Percentiles rank a stretch among this genome's conserved stretches.
phyloP scores from a whole-genome alignment of 371 early-diverging fungal species.

The Blakeslea trispora region DNA sequence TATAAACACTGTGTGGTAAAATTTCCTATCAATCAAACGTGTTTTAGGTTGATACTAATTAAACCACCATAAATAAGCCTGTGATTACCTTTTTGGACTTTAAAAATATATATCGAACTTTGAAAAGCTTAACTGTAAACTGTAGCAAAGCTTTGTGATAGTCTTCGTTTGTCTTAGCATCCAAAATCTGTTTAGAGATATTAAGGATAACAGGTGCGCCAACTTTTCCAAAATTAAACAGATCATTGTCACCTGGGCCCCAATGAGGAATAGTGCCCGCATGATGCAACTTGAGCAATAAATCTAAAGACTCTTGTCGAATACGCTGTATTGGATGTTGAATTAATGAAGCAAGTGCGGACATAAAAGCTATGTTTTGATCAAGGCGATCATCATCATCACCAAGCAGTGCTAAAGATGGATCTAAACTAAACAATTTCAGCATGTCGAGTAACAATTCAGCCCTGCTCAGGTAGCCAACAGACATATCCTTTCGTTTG shows the following conservation, averaged over 20 bases:
- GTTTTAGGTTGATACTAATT: not conserved
- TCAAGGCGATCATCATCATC: constrained; percentile 43
- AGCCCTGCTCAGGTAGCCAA: constrained; percentile 37
- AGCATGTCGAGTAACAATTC: constrained; percentile 72
- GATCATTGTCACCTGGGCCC: constrained; percentile 45
- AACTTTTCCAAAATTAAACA: constrained; percentile 67
- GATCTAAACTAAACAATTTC: constrained; percentile 68
- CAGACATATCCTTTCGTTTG: constrained; percentile 17
- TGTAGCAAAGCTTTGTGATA: constrained; percentile 55
- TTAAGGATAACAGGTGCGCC: constrained; percentile 52
- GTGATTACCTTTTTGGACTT: constrained; percentile 44
- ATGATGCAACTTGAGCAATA: constrained; percentile 63
- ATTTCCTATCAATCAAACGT: constrained; percentile 10
- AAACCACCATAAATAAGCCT: not conserved
- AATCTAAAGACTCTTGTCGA: constrained; percentile 66
- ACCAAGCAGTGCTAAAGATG: constrained; percentile 65
- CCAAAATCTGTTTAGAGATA: constrained; percentile 52
- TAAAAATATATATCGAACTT: constrained; percentile 66
- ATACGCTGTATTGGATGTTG: constrained; percentile 63
- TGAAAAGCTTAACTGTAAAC: constrained; percentile 61
- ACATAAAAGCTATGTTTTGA: constrained; percentile 64
- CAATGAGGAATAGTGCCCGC: constrained; percentile 55
- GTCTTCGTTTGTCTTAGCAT: constrained; percentile 58
- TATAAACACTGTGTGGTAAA: constrained; percentile 45
- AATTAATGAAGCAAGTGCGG: constrained; percentile 62